These are phyloP conservation scores for Potentilla sterilis DNA, from an alignment of 306 rosid species.

Conservation along the genomic window DNA sequence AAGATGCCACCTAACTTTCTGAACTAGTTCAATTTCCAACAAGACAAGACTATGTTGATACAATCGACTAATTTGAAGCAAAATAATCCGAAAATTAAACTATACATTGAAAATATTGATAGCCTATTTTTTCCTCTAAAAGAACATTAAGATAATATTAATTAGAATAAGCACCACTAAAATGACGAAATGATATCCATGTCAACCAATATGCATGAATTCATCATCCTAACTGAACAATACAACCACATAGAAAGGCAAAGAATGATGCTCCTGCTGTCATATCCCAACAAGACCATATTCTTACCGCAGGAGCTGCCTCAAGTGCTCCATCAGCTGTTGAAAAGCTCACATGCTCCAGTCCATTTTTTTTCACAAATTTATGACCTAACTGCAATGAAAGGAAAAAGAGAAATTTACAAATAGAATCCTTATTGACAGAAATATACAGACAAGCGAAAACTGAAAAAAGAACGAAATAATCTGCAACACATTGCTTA, in stretches of 20 bases:
- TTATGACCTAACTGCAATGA: constrained; percentile 82
- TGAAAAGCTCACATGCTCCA: constrained; percentile 76
- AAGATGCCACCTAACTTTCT: not conserved
- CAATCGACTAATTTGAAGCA: not conserved
- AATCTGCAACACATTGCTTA: constrained; percentile 31
- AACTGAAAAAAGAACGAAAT: not conserved
- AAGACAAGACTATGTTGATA: not conserved
- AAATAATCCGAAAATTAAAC: not conserved
- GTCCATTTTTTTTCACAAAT: constrained; percentile 73
- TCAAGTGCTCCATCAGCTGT: constrained; percentile 97
- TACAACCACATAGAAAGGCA: not conserved
- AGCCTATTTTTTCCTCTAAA: not conserved
- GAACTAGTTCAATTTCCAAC: not conserved
- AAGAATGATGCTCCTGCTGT: not conserved
- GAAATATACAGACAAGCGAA: not conserved
- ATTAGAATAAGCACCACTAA: not conserved
- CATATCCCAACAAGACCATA: not conserved
- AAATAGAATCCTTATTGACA: constrained; percentile 2
- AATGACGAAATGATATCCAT: not conserved
- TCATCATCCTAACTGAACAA: not conserved
- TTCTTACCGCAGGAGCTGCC: constrained; percentile 95
- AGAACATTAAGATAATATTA: not conserved
- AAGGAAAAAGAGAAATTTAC: constrained; percentile 1
- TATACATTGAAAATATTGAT: not conserved
- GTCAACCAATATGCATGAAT: not conserved